phyloP scores from a whole-genome alignment of 2,329 filamentous ascomycete genomes.

The Cladosporium velox region DNA sequence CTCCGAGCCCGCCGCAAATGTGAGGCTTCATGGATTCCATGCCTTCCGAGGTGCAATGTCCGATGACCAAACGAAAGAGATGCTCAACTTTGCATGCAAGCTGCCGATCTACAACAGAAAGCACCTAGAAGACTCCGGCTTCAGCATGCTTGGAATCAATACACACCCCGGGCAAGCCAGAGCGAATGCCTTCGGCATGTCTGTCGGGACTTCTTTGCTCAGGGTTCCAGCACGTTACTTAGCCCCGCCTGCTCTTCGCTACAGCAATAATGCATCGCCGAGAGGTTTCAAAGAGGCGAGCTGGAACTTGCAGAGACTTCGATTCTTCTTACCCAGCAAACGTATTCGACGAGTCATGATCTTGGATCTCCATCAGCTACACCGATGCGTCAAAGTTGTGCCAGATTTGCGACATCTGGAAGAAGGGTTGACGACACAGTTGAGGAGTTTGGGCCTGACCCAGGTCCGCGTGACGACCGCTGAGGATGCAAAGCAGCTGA shows the following conservation, averaged over 20 bases:
- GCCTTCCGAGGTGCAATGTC: background rate
- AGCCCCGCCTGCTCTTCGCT: background rate
- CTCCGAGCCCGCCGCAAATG: too few relatives aligned
- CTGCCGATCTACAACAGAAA: background rate
- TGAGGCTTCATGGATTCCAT: background rate
- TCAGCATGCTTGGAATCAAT: background rate
- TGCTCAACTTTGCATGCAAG: slow-evolving; percentile 19
- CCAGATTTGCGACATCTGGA: too few relatives aligned
- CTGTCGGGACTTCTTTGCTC: background rate
- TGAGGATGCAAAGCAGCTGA: too few relatives aligned
- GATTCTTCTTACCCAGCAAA: too few relatives aligned
- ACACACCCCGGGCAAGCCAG: background rate
- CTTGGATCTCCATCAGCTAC: background rate
- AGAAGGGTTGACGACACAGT: too few relatives aligned
- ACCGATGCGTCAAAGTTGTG: too few relatives aligned
- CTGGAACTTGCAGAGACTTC: background rate
- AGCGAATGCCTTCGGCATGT: background rate
- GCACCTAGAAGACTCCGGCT: background rate
- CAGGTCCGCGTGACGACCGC: too few relatives aligned
- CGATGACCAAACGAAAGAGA: background rate
- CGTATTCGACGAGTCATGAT: too few relatives aligned
- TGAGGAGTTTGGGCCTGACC: too few relatives aligned
- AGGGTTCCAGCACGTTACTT: background rate
- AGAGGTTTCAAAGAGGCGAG: too few relatives aligned
- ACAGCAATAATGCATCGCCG: background rate